These are phyloP conservation scores for Phaeosphaeria sp. DNA, from an alignment of 2,329 filamentous ascomycete species.

Conservation along the genomic window DNA sequence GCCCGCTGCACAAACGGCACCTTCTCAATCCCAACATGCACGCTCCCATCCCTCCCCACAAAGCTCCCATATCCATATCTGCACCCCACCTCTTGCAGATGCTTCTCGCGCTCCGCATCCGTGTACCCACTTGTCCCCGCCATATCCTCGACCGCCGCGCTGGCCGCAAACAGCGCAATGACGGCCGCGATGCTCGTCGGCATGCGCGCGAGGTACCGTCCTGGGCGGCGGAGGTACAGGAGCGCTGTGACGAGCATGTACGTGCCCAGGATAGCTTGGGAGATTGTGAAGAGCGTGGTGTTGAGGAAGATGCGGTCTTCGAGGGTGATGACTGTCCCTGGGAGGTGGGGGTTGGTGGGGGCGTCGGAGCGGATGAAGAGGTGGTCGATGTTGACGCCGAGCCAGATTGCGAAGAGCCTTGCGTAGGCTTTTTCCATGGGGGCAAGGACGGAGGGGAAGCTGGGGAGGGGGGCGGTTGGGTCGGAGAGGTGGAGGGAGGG, in stretches of 20 bases:
- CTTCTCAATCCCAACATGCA: slow-evolving; percentile 59
- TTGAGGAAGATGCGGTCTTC: slow-evolving; percentile 59
- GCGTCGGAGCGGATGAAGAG: slow-evolving; percentile 41
- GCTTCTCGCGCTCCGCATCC: slow-evolving; percentile 10
- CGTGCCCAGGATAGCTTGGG: slow-evolving; percentile 49
- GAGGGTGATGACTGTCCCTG: slow-evolving; percentile 13
- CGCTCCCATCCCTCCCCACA: slow-evolving; percentile 52
- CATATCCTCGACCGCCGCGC: slow-evolving; percentile 27
- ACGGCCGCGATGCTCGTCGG: slow-evolving; percentile 58
- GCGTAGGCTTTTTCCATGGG: slow-evolving; percentile 40
- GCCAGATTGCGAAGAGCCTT: slow-evolving; percentile 49
- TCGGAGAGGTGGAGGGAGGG: slow-evolving; percentile 44
- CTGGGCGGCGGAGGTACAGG: slow-evolving; percentile 52
- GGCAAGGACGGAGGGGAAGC: slow-evolving; percentile 27
- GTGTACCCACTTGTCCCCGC: slow-evolving; percentile 2
- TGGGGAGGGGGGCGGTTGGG: slow-evolving; percentile 41
- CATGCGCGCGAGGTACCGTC: slow-evolving; percentile 56
- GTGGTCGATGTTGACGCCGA: slow-evolving; percentile 50
- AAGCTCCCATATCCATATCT: slow-evolving; percentile 58
- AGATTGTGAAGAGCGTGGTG: slow-evolving; percentile 52
- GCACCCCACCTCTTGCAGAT: slow-evolving; percentile 19
- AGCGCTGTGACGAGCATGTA: slow-evolving; percentile 51
- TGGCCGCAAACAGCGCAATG: slow-evolving; percentile 57
- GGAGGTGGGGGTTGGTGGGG: too few relatives aligned
- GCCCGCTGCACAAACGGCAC: slow-evolving; percentile 43